A percentile compares a stretch with the other conserved stretches of the same genome.
Conservation (phyloP, 208 protist genomes). For the Acanthamoeba rhysodes region DNA sequence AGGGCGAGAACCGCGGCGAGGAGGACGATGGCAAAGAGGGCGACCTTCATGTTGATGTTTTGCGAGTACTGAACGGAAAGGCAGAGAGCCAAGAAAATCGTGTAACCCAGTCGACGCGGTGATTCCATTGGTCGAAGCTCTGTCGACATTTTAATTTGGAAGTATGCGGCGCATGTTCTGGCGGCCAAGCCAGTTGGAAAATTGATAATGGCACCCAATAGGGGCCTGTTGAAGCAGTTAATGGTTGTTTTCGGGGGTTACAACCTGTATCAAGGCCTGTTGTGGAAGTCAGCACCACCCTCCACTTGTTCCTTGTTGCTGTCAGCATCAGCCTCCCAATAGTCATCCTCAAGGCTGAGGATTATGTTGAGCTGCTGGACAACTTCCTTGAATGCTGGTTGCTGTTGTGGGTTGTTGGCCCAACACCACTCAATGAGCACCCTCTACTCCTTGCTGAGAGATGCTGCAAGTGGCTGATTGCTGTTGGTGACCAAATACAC, state of each 20-base stretch:
- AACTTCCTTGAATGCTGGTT: background rate
- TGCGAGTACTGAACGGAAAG: too few species aligned
- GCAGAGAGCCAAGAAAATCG: too few species aligned
- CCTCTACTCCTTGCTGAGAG: background rate
- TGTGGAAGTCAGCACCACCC: background rate
- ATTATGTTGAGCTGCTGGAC: background rate
- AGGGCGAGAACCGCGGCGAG: background rate
- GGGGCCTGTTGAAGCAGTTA: too few species aligned
- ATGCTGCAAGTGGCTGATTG: background rate
- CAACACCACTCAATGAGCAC: background rate
- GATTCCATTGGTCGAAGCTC: too few species aligned
- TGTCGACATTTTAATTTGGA: too few species aligned
- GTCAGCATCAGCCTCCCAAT: background rate
- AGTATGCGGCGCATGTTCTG: too few species aligned
- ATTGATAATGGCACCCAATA: too few species aligned
- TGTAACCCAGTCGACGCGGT: too few species aligned
- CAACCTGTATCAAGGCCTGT: background rate
- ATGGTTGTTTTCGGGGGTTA: too few species aligned
- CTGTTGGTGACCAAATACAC: background rate
- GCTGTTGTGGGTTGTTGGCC: conserved; percentile 17
- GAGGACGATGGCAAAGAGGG: background rate
- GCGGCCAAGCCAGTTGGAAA: too few species aligned
- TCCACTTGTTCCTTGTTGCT: background rate
- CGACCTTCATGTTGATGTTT: background rate
- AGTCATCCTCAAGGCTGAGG: background rate